Evolutionary conservation across 345 rosid species (phyloP).

Genomic region (Hirschfeldia incana): DNA sequence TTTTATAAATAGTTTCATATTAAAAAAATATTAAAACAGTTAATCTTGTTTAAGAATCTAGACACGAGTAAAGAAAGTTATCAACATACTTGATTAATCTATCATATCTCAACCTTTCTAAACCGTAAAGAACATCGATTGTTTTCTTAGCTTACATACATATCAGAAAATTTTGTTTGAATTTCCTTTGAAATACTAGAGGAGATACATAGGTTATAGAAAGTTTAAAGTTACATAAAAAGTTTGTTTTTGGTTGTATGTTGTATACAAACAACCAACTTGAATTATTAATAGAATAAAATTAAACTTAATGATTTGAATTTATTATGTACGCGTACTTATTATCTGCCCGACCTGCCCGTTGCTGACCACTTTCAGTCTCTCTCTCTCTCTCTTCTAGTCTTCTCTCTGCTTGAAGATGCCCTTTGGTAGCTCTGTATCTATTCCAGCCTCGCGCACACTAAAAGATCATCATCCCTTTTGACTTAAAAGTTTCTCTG

Average conservation of each 20-base stretch:
- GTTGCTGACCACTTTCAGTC: constrained; percentile 53
- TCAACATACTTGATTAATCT: constrained; percentile 3
- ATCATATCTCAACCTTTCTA: not conserved
- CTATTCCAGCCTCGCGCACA: constrained; percentile 28
- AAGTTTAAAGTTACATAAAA: not conserved
- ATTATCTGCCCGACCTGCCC: constrained; percentile 70
- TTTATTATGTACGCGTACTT: constrained; percentile 5
- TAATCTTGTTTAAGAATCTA: constrained; percentile 21
- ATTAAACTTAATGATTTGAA: not conserved
- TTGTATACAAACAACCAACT: not conserved
- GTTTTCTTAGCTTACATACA: not conserved
- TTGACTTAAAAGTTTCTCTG: constrained; percentile 27
- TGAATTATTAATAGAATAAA: not conserved
- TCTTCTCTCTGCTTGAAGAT: constrained; percentile 16
- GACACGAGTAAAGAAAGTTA: constrained; percentile 5
- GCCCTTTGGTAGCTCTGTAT: constrained; percentile 33
- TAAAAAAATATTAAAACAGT: not conserved
- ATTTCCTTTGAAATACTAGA: not conserved
- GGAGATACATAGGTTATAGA: too few species aligned
- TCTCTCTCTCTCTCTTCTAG: constrained; percentile 23
- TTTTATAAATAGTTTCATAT: not conserved
- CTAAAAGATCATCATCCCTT: constrained; percentile 33
- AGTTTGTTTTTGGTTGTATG: not conserved
- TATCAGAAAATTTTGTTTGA: not conserved
- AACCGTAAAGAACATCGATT: not conserved